Evolutionary conservation across 208 protist species (phyloP), one percentile per base, ranked within the genome.

Genomic region (Phytomonas francai): DNA sequence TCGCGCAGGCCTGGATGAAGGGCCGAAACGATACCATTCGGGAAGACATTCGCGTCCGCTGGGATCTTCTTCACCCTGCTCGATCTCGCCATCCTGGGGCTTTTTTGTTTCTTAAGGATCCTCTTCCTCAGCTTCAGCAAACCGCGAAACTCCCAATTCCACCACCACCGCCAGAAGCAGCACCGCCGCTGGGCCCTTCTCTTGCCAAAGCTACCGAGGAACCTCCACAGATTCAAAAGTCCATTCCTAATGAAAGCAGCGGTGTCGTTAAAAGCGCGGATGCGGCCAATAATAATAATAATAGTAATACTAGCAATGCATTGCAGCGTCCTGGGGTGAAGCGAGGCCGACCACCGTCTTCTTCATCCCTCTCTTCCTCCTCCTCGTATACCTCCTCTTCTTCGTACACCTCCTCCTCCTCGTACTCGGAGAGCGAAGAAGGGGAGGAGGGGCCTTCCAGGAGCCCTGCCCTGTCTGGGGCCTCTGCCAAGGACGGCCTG

Each of bases 1-100:
- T 94, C n/a, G 79, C 88, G 54, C 77, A 86, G 67, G 73, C 77
- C 65, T 91, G 85, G 75, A 73, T 89, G 31, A 94, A 94, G 67
- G 88, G 88, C 0, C 86, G 85, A 29, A 81, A 87, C 25, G 63
- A 54, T 36, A 77, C 68, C n/a, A 66, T 67, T 60, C 81, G 88
- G 12, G 71, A 91, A 22, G 88, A 94, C 76, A 94, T 94, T 42
- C 76, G 84, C 14, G 81, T 94, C 12, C 73, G 78, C 0, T 94
- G 88, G 86, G 76, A 88, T 49, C 69, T 92, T 25, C 75, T 94
- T 25, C 76, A 84, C 54, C 88, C 88, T 11, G 60, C 65, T n/a
- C 74, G 76, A 11, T 71, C 71, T 22, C 67, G 70, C n/a, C 71
- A 88, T 64, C 88, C 88, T 2, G 76, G 81, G 0, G 79, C 79